A percentile compares a stretch with the other conserved stretches of the same genome.
phyloP scores from a whole-genome alignment of 139 green algal species.

The Mesotaenium endlicherianum region DNA sequence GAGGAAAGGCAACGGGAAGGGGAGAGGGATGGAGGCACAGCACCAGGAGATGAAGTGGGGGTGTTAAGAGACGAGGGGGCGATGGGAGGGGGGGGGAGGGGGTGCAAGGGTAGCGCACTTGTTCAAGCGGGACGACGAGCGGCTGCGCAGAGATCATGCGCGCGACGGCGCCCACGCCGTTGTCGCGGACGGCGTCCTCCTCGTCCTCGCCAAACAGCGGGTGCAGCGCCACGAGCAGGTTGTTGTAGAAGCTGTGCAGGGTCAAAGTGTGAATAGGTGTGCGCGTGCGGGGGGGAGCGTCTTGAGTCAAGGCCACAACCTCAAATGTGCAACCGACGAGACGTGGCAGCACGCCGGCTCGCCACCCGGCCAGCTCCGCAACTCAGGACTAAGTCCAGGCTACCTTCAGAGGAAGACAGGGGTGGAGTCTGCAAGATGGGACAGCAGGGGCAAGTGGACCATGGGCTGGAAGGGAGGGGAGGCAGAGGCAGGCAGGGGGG shows the following conservation, averaged over 20 bases:
- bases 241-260: slow-evolving; percentile 54
- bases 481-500: not conserved
- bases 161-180: slow-evolving; percentile 67
- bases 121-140: slow-evolving; percentile 50
- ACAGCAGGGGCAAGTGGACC: not conserved
- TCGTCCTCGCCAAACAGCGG: slow-evolving; percentile 63
- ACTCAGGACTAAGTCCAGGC: no score
- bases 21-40: no score
- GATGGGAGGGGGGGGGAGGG: not conserved
- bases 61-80: not conserved
- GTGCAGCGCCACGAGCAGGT: slow-evolving; percentile 58
- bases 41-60: not conserved
- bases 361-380: no score
- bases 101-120: not conserved
- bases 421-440: not conserved
- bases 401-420: no score
- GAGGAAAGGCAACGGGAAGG: not conserved
- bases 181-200: slow-evolving; percentile 67
- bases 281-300: not conserved
- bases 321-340: not conserved
- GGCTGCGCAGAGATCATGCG: slow-evolving; percentile 57
- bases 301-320: not conserved
- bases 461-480: not conserved
- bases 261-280: not conserved
- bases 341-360: no score